Conservation (phyloP, 2,329 filamentous ascomycete species). For the Arachnopeziza araneosa region DNA sequence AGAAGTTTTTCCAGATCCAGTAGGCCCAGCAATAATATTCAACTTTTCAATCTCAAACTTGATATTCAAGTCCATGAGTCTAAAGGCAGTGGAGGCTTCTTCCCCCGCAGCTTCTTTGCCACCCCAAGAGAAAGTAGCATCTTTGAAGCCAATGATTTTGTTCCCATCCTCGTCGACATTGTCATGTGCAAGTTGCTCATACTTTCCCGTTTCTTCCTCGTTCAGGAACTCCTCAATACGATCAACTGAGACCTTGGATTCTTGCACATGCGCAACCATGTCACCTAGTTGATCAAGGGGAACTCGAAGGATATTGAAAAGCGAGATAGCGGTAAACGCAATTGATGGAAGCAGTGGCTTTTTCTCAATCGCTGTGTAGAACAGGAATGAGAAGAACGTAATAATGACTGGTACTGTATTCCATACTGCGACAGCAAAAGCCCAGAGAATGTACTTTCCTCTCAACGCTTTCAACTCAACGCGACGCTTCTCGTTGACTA, state of each 20-base stretch:
- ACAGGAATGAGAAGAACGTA: conserved; percentile 91
- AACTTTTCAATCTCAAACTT: conserved; percentile 80
- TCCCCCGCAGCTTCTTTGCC: conserved; percentile 58
- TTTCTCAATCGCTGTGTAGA: conserved; percentile 85
- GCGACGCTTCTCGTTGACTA: conserved; percentile 83
- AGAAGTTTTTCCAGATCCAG: conserved; percentile 92
- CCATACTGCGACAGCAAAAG: conserved; percentile 87
- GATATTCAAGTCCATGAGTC: conserved; percentile 75
- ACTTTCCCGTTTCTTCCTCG: conserved; percentile 96
- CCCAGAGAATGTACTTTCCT: conserved; percentile 85
- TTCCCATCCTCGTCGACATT: conserved; percentile 64
- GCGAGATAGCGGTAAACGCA: conserved; percentile 91
- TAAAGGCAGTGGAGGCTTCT: conserved; percentile 64
- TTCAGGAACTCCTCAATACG: conserved; percentile 91
- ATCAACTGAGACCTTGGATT: conserved; percentile 93
- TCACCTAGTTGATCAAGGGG: conserved; percentile 94
- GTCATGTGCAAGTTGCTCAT: conserved; percentile 70
- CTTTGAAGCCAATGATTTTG: conserved; percentile 74
- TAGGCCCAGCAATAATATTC: conserved; percentile 89
- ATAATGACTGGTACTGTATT: conserved; percentile 93
- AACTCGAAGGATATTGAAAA: conserved; percentile 89
- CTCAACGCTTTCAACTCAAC: conserved; percentile 74
- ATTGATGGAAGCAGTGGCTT: conserved; percentile 87
- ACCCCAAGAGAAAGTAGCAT: conserved; percentile 88
- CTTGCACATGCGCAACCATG: conserved; percentile 97